These are phyloP conservation scores for Solanum tacnaense DNA, from an alignment of 257 asterid genomes.

Conservation along the genomic window DNA sequence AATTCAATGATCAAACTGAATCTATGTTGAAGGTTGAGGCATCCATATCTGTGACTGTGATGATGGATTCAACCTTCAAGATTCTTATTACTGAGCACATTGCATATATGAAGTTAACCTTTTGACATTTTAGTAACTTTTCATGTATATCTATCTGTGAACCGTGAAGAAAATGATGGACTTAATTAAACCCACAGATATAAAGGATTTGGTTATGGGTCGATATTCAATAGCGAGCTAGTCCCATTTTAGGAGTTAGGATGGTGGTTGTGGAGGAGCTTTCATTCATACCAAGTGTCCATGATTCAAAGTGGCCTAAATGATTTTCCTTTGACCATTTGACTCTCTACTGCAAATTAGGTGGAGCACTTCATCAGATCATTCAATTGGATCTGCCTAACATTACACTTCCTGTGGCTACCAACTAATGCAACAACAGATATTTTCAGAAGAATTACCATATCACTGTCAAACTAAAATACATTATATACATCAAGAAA, in stretches of 20 bases:
- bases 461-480: not conserved
- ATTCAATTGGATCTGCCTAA: not conserved
- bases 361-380: not conserved
- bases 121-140: not conserved
- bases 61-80: not conserved
- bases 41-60: not conserved
- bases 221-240: not conserved
- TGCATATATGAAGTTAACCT: not conserved
- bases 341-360: not conserved
- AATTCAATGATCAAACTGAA: not conserved
- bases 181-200: not conserved
- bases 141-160: not conserved
- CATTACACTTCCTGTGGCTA: not conserved
- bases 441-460: not conserved
- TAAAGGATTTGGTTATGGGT: not conserved
- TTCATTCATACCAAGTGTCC: not conserved
- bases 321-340: not conserved
- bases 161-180: not conserved
- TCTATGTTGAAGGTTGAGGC: not conserved
- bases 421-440: not conserved
- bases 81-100: not conserved
- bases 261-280: not conserved
- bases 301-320: not conserved
- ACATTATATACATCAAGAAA: not conserved
- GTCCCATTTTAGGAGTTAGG: not conserved